Evolutionary conservation across 2,329 filamentous ascomycete genomes (phyloP).

Genomic region (Cryphonectria carpinicola): DNA sequence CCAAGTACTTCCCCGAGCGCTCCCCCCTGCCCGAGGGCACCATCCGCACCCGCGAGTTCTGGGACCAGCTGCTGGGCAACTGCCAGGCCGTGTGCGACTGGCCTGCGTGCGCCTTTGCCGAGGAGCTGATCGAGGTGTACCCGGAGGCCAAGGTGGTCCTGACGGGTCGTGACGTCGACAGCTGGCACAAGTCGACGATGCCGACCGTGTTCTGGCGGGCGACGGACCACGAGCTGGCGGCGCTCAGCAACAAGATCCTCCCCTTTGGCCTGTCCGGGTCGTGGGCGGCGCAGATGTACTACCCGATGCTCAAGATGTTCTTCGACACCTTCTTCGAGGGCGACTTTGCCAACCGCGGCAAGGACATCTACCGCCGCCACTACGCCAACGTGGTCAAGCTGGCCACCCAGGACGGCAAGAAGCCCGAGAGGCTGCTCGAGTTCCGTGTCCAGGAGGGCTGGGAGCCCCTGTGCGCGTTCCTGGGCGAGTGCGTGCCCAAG

Average conservation of each 20-base stretch:
- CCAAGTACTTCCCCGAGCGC: conserved; percentile 58
- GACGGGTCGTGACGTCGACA: conserved; percentile 67
- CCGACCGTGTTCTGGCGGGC: conserved; percentile 71
- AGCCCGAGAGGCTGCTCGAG: conserved; percentile 35
- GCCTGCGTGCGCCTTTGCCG: conserved; percentile 69
- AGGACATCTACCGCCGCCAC: conserved; percentile 57
- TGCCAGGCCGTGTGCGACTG: conserved; percentile 71
- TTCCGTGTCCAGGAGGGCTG: conserved; percentile 30
- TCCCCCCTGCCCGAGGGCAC: conserved; percentile 48
- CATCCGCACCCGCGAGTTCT: conserved; percentile 60
- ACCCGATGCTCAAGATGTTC: conserved; percentile 72
- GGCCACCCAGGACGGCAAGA: conserved; percentile 44
- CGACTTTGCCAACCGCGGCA: conserved; percentile 68
- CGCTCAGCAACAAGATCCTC: conserved; percentile 22
- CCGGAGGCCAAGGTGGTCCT: conserved; percentile 74
- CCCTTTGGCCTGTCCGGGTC: conserved; percentile 57
- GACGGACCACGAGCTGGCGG: conserved; percentile 59
- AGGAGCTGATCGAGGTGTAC: conserved; percentile 72
- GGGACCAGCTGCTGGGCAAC: conserved; percentile 69
- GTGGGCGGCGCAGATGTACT: conserved; percentile 70
- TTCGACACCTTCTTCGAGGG: conserved; percentile 70
- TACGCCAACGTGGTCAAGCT: conserved; percentile 32
- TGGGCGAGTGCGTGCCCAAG: conserved; percentile 29
- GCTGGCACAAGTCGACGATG: conserved; percentile 65
- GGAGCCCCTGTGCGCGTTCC: conserved; percentile 30